Evolutionary conservation across 805 yeast genomes (phyloP).

Genomic region (Saccharomycodes ludwigii): DNA sequence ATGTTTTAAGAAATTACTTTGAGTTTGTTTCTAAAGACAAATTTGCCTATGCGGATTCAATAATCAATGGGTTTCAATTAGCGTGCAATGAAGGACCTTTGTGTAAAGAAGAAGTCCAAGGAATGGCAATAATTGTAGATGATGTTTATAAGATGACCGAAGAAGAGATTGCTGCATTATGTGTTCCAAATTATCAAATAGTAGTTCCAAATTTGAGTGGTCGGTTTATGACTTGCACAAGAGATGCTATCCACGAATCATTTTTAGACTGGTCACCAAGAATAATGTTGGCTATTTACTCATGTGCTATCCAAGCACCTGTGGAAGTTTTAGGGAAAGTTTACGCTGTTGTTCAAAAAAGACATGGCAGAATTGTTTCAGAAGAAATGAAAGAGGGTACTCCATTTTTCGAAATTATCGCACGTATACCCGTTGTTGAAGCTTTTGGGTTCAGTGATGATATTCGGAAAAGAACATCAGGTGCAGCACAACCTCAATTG

Average conservation of each 20-base stretch:
- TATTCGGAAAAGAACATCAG: slow-evolving; percentile 82
- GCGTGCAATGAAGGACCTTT: slow-evolving; percentile 81
- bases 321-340: slow-evolving; percentile 93
- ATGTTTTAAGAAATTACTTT: slow-evolving; percentile 25
- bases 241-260: slow-evolving; percentile 59
- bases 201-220: slow-evolving; percentile 46
- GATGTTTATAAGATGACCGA: slow-evolving; percentile 23
- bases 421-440: slow-evolving; percentile 83
- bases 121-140: slow-evolving; percentile 48
- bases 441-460: slow-evolving; percentile 97
- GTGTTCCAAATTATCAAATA: slow-evolving; percentile 15
- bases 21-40: slow-evolving; percentile 5
- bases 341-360: slow-evolving; percentile 81
- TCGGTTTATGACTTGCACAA: slow-evolving; percentile 56
- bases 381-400: slow-evolving; percentile 99
- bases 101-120: slow-evolving; percentile 78
- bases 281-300: slow-evolving; percentile 80
- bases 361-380: slow-evolving; percentile 73
- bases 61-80: slow-evolving; percentile 75
- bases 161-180: slow-evolving; percentile 16
- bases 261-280: slow-evolving; percentile 81
- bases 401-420: slow-evolving; percentile 80
- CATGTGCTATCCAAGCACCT: slow-evolving; percentile 90
- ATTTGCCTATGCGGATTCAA: slow-evolving; percentile 43
- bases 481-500: slow-evolving; percentile 94